A percentile compares a stretch with the other conserved stretches of the same genome.
These are phyloP conservation scores for Sporothrix brunneoviolacea DNA, from an alignment of 2,329 filamentous ascomycete species.

Conservation along the genomic window DNA sequence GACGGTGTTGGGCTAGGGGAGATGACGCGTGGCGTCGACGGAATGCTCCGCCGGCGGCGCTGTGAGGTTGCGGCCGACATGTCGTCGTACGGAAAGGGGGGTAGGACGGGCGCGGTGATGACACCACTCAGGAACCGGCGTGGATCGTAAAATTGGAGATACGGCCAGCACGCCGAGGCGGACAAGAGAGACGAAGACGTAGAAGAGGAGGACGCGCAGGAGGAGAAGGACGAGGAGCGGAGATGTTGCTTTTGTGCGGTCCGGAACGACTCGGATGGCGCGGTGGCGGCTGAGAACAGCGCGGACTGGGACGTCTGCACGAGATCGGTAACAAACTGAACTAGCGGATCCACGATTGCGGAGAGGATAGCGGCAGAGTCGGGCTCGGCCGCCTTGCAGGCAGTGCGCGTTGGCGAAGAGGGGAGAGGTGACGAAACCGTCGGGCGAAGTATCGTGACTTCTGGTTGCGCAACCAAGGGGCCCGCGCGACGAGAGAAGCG, in stretches of 20 bases:
- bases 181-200: constrained; percentile 16
- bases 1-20: constrained; percentile 77
- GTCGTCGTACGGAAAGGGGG: constrained; percentile 44
- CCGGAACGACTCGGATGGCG: constrained; percentile 2
- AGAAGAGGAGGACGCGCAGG: constrained; percentile 20
- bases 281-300: constrained; percentile 3
- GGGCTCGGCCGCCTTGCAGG: constrained; percentile 50
- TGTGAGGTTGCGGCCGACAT: constrained; percentile 30
- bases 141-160: constrained; percentile 33
- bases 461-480: background rate
- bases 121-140: constrained; percentile 49
- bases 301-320: constrained; percentile 21
- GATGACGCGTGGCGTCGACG: constrained; percentile 78
- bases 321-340: constrained; percentile 29
- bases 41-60: constrained; percentile 51
- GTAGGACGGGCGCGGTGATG: constrained; percentile 49
- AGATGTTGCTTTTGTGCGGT: background rate
- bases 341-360: constrained; percentile 54
- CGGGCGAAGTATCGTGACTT: constrained; percentile 9
- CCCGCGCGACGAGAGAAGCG: background rate
- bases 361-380: constrained; percentile 46
- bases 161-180: constrained; percentile 14
- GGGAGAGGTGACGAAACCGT: constrained; percentile 9
- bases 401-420: constrained; percentile 21
- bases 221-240: constrained; percentile 19